Conservation (phyloP, 2,329 filamentous ascomycete species). For the Pseudocercospora fuligena region DNA sequence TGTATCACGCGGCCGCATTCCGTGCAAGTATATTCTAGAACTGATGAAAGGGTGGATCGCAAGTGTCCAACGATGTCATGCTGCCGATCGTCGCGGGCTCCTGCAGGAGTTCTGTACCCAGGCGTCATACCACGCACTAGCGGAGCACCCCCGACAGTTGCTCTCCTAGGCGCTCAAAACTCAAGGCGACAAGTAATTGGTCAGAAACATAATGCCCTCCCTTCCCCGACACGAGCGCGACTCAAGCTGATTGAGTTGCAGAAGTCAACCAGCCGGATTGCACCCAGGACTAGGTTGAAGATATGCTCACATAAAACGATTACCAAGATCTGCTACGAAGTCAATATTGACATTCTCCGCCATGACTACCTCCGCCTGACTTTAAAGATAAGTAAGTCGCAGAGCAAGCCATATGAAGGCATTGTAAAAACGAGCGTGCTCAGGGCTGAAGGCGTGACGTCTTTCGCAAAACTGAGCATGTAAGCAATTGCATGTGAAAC, state of each 20-base stretch:
- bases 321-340: not conserved
- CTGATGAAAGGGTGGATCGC: not conserved
- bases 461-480: not conserved
- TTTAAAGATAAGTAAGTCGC: not conserved
- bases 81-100: constrained; percentile 1
- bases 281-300: not conserved
- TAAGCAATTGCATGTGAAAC: not conserved
- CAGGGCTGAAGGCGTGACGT: not conserved
- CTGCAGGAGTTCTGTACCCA: not conserved
- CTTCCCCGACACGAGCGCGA: not conserved
- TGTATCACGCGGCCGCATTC: not conserved
- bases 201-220: not conserved
- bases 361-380: no score
- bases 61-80: constrained; percentile 1
- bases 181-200: not conserved
- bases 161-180: not conserved
- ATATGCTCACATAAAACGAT: not conserved
- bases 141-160: not conserved
- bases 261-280: not conserved
- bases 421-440: not conserved
- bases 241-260: not conserved
- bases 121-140: constrained; percentile 1
- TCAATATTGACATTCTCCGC: not conserved
- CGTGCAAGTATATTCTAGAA: not conserved
- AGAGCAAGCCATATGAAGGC: not conserved